Percentiles rank a stretch among this genome's conserved stretches.
phyloP scores from a whole-genome alignment of 306 rosid species.

The Rubus parviflorus region DNA sequence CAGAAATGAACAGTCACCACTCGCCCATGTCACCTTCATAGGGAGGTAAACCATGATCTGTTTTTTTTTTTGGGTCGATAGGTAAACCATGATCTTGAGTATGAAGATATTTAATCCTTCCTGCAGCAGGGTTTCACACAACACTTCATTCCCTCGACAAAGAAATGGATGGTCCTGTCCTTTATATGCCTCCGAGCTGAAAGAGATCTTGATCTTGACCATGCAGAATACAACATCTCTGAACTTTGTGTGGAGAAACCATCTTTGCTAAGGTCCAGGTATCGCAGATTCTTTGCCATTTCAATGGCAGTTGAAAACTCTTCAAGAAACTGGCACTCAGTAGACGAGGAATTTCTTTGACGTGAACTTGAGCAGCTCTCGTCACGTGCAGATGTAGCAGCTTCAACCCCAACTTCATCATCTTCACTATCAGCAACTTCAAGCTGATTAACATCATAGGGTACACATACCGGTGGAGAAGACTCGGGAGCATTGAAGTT shows the following conservation, averaged over 20 bases:
- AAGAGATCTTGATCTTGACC: slow-evolving; percentile 54
- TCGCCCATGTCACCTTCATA: too few species aligned
- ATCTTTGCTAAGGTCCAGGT: slow-evolving; percentile 77
- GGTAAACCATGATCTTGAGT: not conserved
- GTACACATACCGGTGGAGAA: slow-evolving; percentile 8
- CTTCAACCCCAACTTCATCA: slow-evolving; percentile 37
- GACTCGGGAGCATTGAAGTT: slow-evolving; percentile 32
- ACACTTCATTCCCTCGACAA: slow-evolving; percentile 58
- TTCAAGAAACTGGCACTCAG: slow-evolving; percentile 36
- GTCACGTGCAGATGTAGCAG: slow-evolving; percentile 54
- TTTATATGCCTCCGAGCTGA: slow-evolving; percentile 59
- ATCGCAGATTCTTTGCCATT: slow-evolving; percentile 52
- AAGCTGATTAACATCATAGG: slow-evolving; percentile 44
- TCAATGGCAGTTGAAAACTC: slow-evolving; percentile 60
- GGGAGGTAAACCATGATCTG: too few species aligned
- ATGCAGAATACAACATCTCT: slow-evolving; percentile 55
- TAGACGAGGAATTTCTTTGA: slow-evolving; percentile 43
- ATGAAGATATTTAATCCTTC: slow-evolving; percentile 37
- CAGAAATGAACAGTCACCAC: too few species aligned
- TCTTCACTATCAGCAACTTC: slow-evolving; percentile 91
- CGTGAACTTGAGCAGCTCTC: slow-evolving; percentile 65
- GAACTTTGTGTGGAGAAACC: slow-evolving; percentile 53
- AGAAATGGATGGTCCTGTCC: slow-evolving; percentile 54
- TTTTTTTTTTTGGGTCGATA: too few species aligned
- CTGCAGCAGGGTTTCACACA: slow-evolving; percentile 89